These are phyloP conservation scores for Aspergillus nanangensis DNA, from an alignment of 495 filamentous ascomycete species.

Conservation along the genomic window DNA sequence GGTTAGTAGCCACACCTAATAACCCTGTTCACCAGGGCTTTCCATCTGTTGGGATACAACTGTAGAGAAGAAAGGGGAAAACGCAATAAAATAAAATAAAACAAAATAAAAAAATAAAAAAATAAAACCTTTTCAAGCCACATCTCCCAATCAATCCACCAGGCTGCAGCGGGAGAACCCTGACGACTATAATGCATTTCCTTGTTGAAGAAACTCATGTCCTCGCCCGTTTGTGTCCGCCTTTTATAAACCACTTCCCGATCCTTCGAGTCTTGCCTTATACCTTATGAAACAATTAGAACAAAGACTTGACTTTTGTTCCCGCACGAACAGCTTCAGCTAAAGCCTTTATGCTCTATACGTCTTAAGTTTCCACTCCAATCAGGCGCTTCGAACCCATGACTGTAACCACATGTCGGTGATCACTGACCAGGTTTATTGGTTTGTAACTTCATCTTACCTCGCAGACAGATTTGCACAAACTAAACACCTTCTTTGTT, in stretches of 20 bases:
- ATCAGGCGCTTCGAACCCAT: constrained; percentile 26
- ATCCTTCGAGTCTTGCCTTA: neutral
- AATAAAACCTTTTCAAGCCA: neutral
- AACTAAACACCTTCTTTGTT: constrained; percentile 6
- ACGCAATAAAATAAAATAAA: too few relatives aligned
- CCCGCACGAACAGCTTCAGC: neutral
- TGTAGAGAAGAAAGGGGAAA: too few relatives aligned
- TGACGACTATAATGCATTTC: neutral
- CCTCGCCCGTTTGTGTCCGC: too few relatives aligned
- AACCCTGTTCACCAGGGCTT: neutral
- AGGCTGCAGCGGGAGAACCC: neutral
- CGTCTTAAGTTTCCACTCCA: constrained; percentile 1
- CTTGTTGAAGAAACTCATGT: neutral
- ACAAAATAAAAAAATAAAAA: too few relatives aligned
- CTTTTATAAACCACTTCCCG: neutral
- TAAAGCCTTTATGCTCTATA: neutral
- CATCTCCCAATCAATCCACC: neutral
- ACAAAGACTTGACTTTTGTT: neutral
- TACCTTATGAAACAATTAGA: neutral
- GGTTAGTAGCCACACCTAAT: constrained; percentile 9
- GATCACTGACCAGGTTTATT: constrained; percentile 16
- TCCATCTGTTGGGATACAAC: neutral
- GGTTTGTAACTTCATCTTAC: constrained; percentile 2
- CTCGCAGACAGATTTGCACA: constrained; percentile 2
- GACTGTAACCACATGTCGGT: constrained; percentile 23